Percentiles rank a stretch among this genome's conserved stretches.
These are phyloP conservation scores for Galerina marginata DNA, from an alignment of 768 basidiomycete genomes.

Conservation along the genomic window DNA sequence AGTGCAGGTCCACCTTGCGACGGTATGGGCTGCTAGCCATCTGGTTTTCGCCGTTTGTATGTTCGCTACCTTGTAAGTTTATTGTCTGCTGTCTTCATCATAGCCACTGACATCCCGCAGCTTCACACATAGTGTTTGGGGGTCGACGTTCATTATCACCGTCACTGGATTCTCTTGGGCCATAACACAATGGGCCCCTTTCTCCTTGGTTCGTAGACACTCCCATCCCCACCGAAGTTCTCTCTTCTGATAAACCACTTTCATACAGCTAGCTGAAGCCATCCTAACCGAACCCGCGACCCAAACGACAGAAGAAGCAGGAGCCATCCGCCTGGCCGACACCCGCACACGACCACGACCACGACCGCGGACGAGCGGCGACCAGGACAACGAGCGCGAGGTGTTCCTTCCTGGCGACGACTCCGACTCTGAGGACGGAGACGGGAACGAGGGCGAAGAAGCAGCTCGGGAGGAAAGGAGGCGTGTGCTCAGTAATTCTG, in stretches of 20 bases:
- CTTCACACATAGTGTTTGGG: constrained; percentile 69
- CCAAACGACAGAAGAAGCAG: constrained; percentile 33
- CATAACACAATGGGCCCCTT: constrained; percentile 91
- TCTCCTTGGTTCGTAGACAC: constrained; percentile 68
- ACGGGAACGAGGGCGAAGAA: constrained; percentile 31
- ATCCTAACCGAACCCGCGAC: constrained; percentile 71
- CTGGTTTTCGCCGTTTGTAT: constrained; percentile 77
- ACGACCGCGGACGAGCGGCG: constrained; percentile 6
- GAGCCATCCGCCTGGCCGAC: constrained; percentile 50
- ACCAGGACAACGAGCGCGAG: constrained; percentile 32
- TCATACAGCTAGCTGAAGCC: constrained; percentile 75
- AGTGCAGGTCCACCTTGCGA: constrained; percentile 65
- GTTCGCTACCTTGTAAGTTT: constrained; percentile 81
- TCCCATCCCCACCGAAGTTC: background rate
- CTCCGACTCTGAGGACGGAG: constrained; percentile 36
- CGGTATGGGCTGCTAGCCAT: constrained; percentile 82
- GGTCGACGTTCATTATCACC: constrained; percentile 78
- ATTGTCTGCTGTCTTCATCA: background rate
- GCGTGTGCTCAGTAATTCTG: constrained; percentile 45
- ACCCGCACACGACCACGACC: constrained; percentile 48
- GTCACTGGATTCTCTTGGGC: constrained; percentile 93
- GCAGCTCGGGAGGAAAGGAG: constrained; percentile 24
- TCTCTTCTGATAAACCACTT: background rate
- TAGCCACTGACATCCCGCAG: constrained; percentile 40
- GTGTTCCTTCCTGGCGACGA: constrained; percentile 33